These are phyloP conservation scores for Porcisia deanei DNA, from an alignment of 208 protist genomes.

Conservation along the genomic window DNA sequence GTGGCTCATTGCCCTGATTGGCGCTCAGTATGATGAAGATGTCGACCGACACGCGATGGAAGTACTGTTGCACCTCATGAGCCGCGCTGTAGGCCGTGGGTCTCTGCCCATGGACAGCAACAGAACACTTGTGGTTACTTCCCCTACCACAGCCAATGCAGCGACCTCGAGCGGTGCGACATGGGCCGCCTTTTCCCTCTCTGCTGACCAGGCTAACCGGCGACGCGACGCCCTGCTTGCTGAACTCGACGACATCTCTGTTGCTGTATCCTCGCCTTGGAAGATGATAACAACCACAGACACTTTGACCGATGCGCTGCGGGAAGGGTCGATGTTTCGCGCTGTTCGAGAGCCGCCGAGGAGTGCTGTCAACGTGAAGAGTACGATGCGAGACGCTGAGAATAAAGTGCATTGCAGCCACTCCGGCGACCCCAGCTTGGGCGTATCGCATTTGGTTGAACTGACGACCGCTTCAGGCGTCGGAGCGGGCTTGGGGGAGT, in stretches of 20 bases:
- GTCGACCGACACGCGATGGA: constrained; percentile 62
- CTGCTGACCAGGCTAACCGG: constrained; percentile 9
- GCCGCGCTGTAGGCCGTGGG: constrained; percentile 32
- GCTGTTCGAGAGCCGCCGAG: neutral
- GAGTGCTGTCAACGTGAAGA: neutral
- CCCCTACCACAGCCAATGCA: constrained; percentile 9
- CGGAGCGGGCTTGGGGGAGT: constrained; percentile 24
- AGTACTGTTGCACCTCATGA: constrained; percentile 58
- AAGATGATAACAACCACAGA: neutral
- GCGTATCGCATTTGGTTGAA: constrained; percentile 11
- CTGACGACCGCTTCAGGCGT: constrained; percentile 6
- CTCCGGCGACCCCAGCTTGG: constrained; percentile 24
- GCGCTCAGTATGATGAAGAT: constrained; percentile 64
- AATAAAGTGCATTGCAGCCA: constrained; percentile 3
- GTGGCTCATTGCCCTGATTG: constrained; percentile 53
- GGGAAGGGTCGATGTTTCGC: neutral
- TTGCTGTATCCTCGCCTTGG: neutral
- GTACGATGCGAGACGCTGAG: constrained; percentile 9
- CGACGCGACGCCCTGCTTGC: neutral
- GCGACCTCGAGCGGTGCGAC: constrained; percentile 10
- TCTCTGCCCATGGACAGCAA: constrained; percentile 41
- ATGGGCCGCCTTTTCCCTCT: neutral
- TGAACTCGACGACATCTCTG: neutral
- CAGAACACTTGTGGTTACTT: constrained; percentile 20
- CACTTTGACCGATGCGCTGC: neutral